Base-by-base conservation (phyloP, 2,329 filamentous ascomycete species). In the Stagonosporopsis tanaceti region DNA sequence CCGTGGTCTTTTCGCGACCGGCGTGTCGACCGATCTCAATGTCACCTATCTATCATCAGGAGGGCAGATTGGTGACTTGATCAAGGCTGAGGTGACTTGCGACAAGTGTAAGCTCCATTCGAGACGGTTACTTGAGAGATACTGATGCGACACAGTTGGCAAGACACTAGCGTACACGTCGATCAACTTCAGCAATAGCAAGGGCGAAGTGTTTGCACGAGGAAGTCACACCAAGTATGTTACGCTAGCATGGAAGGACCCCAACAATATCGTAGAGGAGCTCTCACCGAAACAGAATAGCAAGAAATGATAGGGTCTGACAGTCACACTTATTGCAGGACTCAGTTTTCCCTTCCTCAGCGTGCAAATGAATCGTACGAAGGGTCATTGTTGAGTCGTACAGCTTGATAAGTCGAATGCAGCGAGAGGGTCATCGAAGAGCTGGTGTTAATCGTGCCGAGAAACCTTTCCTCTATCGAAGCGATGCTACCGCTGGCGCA, bases 221-320 rank as follows among this genome's bases (percentile, higher is more conserved):
- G 87, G 87, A 3, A 89, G 87, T 65, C 87, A 90, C 73, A 89
- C 87, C 2, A 90, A 90, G 80, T 88, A 85, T 63, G 79, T 88
- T 17, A 81, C 84, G 4, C 63, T 83, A 20, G 86, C 86, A 3
- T 88, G 84, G 82, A 87, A 86, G 64, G 86, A 88, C 55, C 80
- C 83, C 1, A 82, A 85, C 57, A 89, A 89, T 57, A 86, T 86
- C 44, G 80, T 82, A 0, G 84, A 86, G 47, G 81, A 87, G 66
- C 73, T 88, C 38, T 80, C 80, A 47, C 78, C 80, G 0, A 74
- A 68, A 48, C 61, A 57, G 27, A 41, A 20, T 34, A 69, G 71
- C 53, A 66, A 71, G 44, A 56, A 67, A n/a, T 64, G 64, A n/a
- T 24, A 27, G 32, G n/a, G 20, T 9, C 24, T 6, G 14, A 30